phyloP scores from a whole-genome alignment of 225 moss, liverwort and hornwort genomes.

The Bryum argenteum region DNA sequence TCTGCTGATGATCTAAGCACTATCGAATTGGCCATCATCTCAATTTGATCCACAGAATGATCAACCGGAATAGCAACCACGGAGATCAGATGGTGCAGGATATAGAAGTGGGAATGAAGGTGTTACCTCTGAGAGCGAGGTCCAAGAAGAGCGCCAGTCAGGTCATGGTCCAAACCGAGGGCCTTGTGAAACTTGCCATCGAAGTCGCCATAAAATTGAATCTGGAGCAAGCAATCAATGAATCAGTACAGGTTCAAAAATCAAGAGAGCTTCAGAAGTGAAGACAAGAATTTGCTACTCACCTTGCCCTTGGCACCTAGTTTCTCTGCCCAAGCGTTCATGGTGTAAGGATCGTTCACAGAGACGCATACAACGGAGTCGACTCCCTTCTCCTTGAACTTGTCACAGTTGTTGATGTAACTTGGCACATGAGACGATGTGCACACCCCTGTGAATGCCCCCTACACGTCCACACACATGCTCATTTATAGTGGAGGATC shows the following conservation, averaged over 20 bases:
- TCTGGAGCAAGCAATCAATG: slow-evolving; percentile 36
- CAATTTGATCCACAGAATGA: too few species aligned
- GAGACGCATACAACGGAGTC: slow-evolving; percentile 83
- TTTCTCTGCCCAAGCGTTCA: slow-evolving; percentile 94
- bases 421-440: slow-evolving; percentile 86
- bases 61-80: not conserved
- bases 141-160: slow-evolving; percentile 75
- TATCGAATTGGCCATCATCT: not conserved
- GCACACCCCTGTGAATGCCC: slow-evolving; percentile 95
- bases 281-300: not conserved
- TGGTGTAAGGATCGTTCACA: slow-evolving; percentile 90
- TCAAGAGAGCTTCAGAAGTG: slow-evolving; percentile 11
- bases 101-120: not conserved
- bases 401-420: slow-evolving; percentile 68
- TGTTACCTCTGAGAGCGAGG: slow-evolving; percentile 75
- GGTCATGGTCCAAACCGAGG: slow-evolving; percentile 64
- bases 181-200: slow-evolving; percentile 79
- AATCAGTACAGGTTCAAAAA: not conserved
- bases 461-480: slow-evolving; percentile 61
- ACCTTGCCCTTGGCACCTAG: slow-evolving; percentile 82
- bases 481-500: not conserved
- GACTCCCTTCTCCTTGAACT: slow-evolving; percentile 80
- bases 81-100: not conserved
- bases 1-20: not conserved
- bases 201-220: slow-evolving; percentile 88